Percentiles rank a stretch among this genome's conserved stretches.
phyloP scores from a whole-genome alignment of 441 rosid genomes.

The Melastoma candidum region DNA sequence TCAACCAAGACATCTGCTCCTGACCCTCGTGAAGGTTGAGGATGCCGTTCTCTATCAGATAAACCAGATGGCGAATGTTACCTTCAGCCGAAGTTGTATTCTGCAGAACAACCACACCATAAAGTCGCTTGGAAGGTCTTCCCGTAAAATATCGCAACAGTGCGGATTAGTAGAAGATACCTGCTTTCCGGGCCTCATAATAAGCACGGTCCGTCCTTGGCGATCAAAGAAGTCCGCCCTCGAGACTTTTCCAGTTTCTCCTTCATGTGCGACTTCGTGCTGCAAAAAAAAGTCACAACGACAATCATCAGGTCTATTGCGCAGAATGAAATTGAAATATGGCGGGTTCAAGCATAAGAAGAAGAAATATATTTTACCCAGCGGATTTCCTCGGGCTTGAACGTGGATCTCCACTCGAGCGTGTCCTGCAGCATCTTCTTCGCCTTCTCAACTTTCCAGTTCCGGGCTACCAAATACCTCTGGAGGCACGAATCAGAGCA shows the following conservation, averaged over 20 bases:
- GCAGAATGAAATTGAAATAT: too few relatives aligned
- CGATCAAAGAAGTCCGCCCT: conserved; percentile 55
- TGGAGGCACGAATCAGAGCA: conserved; percentile 43
- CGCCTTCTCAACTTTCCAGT: conserved; percentile 54
- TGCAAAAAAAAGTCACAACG: conserved; percentile 1
- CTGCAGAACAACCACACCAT: conserved; percentile 19
- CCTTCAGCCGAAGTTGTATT: conserved; percentile 46
- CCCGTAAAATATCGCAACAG: too few relatives aligned
- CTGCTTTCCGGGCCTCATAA: conserved; percentile 66
- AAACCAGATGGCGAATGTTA: conserved; percentile 49
- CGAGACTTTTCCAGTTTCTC: conserved; percentile 61
- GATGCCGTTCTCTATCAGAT: conserved; percentile 60
- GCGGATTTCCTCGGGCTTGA: conserved; percentile 64
- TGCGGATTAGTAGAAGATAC: conserved; percentile 13
- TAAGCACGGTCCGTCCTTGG: conserved; percentile 55
- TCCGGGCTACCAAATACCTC: conserved; percentile 58
- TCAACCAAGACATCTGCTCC: conserved; percentile 63
- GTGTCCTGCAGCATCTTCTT: conserved; percentile 58
- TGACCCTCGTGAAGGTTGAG: conserved; percentile 53
- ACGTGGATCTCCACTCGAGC: conserved; percentile 53
- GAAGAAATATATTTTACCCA: conserved; percentile 31
- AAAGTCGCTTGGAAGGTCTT: too few relatives aligned
- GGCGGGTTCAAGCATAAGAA: too few relatives aligned
- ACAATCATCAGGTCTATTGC: too few relatives aligned
- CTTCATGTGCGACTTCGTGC: conserved; percentile 64